Evolutionary conservation across 345 rosid genomes (phyloP).

Genomic region (Pugionium dolabratum): DNA sequence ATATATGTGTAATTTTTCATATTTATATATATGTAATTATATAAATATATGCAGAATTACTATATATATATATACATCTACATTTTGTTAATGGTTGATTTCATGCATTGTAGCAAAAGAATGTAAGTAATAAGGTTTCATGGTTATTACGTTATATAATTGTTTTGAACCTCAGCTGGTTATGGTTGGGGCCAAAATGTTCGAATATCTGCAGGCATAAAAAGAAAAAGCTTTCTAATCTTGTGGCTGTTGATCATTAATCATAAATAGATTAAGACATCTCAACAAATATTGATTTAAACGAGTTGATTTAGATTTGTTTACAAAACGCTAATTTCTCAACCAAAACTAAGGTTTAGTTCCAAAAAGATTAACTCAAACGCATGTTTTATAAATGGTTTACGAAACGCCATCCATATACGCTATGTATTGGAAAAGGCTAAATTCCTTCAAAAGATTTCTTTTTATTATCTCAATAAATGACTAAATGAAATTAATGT

Average conservation of each 20-base stretch:
- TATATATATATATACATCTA: too few relatives aligned
- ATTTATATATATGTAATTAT: too few relatives aligned
- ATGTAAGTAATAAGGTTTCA: too few relatives aligned
- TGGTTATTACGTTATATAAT: too few relatives aligned
- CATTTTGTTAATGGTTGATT: constrained; percentile 3
- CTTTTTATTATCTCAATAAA: constrained; percentile 33
- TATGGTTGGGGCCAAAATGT: constrained; percentile 38
- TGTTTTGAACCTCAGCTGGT: neutral
- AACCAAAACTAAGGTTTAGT: constrained; percentile 16
- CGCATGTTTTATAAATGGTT: constrained; percentile 14
- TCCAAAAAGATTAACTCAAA: constrained; percentile 23
- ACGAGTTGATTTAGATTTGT: constrained; percentile 27
- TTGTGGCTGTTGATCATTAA: constrained; percentile 17
- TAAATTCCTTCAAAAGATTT: constrained; percentile 31
- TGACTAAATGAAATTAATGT: constrained; percentile 25
- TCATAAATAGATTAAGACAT: constrained; percentile 37
- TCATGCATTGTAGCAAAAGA: constrained; percentile 5
- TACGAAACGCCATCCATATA: constrained; percentile 29
- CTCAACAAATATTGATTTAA: constrained; percentile 30
- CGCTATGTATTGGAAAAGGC: constrained; percentile 25
- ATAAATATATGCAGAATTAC: too few relatives aligned
- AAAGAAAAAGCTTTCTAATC: constrained; percentile 13
- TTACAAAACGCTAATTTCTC: constrained; percentile 12
- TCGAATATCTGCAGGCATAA: constrained; percentile 32
- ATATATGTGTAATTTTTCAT: too few relatives aligned